Evolutionary conservation across 306 rosid species (phyloP), one percentile per base, ranked within the genome.

Genomic region (Sechiopsis laciniata): DNA sequence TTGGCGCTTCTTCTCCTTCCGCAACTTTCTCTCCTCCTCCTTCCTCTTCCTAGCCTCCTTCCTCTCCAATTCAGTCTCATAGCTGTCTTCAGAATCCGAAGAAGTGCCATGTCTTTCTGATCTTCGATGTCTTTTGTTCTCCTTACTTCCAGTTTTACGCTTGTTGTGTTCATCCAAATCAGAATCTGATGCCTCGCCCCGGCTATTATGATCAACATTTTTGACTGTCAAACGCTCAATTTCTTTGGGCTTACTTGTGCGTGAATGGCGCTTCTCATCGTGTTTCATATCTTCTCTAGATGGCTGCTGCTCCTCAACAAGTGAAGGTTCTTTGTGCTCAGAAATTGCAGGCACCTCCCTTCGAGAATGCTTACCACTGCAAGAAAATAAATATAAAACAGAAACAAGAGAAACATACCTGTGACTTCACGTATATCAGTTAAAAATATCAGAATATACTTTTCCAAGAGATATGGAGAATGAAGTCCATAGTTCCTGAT

Each of bases 1-100:
- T 68, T 77, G 87, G 32, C 96, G 96, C 80, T 78, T 91, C 84
- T 91, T 89, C 91, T 91, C 97, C 82, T 89, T 94, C 64, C 96
- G 84, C 74, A 79, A 71, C 83, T 80, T 89, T 80, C 84, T 89
- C 84, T 91, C 95, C 78, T 94, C 99, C 80, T 87, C 87, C 82
- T 79, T 91, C 82, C 83, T 88, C 88, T 78, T 87, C 81, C 88
- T 91, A 40, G 96, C 82, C 77, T 85, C 96, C 83, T 86, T 91
- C 82, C 90, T 84, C 74, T 74, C 87, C 70, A 85, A 68, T 72
- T 83, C 95, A 79, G 96, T 87, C 82, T 91, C 95, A 83, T 73
- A 22, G 80, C 91, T 94, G 73, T 78, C 72, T 77, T 82, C 87
- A 9, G 87, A 91, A 55, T 85, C 97, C 1, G 97, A 94, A 71